These are phyloP conservation scores for Aspergillus sp. DNA, from an alignment of 2,329 filamentous ascomycete species.

Conservation along the genomic window DNA sequence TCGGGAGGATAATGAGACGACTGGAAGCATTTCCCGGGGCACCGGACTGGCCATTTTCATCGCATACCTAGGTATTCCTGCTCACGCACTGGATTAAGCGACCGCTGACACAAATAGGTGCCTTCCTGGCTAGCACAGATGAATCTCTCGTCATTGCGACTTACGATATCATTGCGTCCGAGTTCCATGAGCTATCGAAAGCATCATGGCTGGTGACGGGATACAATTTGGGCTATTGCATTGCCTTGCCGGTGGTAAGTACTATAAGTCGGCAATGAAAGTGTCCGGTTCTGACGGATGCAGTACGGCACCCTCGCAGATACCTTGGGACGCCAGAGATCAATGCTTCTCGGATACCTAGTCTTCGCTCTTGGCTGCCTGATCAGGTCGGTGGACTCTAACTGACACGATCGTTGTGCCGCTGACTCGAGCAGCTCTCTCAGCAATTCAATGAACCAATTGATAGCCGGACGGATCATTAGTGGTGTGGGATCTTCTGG, in stretches of 20 bases:
- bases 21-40: not conserved
- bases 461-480: not conserved
- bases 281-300: no score
- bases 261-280: not conserved
- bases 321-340: not conserved
- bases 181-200: slow-evolving; percentile 1
- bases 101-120: not conserved
- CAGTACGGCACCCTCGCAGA: slow-evolving; percentile 1
- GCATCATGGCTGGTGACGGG: slow-evolving; percentile 1
- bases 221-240: slow-evolving; percentile 3
- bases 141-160: slow-evolving; percentile 3
- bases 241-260: slow-evolving; percentile 6
- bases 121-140: slow-evolving; percentile 4
- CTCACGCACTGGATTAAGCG: not conserved
- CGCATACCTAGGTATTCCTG: not conserved
- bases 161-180: slow-evolving; percentile 2
- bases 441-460: not conserved
- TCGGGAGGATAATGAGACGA: not conserved
- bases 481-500: not conserved
- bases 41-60: not conserved
- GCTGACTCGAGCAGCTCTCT: not conserved
- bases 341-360: not conserved
- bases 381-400: not conserved
- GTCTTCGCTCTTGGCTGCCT: slow-evolving; percentile 1
- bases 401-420: no score